Evolutionary conservation across 1,284 basidiomycete species (phyloP).

Genomic region (Pulveroboletus sp.): DNA sequence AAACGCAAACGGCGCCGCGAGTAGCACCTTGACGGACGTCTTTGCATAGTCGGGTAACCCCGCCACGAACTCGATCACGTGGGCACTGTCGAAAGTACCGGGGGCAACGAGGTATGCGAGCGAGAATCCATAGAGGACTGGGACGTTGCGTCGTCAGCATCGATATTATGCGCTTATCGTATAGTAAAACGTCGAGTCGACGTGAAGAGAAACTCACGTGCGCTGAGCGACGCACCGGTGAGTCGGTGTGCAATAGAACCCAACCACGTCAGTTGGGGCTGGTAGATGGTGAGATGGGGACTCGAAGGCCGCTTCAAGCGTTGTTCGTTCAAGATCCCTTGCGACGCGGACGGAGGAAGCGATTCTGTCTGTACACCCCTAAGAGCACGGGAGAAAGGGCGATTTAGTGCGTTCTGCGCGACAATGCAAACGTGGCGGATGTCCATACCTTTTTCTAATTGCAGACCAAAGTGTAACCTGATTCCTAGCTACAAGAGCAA

Average conservation of each 20-base stretch:
- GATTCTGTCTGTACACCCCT: constrained; percentile 67
- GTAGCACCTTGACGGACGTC: constrained; percentile 69
- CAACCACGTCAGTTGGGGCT: constrained; percentile 91
- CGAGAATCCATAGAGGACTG: constrained; percentile 88
- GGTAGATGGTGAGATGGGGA: constrained; percentile 96
- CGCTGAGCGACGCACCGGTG: constrained; percentile 80
- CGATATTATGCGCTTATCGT: not conserved
- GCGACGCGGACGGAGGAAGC: constrained; percentile 56
- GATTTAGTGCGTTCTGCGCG: not conserved
- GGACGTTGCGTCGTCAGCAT: not conserved
- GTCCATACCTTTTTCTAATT: constrained; percentile 49
- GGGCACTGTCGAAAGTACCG: constrained; percentile 73
- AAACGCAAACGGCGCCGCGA: constrained; percentile 87
- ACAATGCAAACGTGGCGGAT: not conserved
- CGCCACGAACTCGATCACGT: constrained; percentile 74
- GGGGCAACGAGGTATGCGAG: constrained; percentile 87
- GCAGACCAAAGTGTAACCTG: constrained; percentile 45
- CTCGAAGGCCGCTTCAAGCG: constrained; percentile 82
- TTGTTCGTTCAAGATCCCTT: constrained; percentile 82
- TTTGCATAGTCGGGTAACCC: constrained; percentile 75
- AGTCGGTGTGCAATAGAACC: constrained; percentile 84
- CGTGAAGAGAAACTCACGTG: constrained; percentile 49
- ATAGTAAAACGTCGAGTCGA: not conserved
- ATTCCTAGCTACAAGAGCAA: constrained; percentile 42
- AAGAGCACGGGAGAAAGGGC: not conserved